phyloP scores from a whole-genome alignment of 176 grass and related monocot species.

The Poa annua region DNA sequence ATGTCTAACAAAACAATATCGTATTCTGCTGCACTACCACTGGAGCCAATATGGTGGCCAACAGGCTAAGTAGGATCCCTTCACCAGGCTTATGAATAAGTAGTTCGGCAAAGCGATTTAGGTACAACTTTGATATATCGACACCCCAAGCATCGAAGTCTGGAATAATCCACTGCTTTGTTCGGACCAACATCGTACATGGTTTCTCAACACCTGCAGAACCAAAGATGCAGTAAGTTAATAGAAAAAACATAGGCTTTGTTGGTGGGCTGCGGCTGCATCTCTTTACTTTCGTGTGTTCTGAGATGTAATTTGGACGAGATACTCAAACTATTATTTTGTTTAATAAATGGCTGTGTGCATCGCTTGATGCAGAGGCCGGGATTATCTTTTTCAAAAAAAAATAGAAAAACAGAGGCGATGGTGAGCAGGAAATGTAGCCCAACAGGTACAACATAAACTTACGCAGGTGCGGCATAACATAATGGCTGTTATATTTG shows the following conservation, averaged over 20 bases:
- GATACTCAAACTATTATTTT: too few species aligned
- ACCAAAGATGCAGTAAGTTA: background rate
- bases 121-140: constrained; percentile 34
- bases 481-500: background rate
- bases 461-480: background rate
- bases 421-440: background rate
- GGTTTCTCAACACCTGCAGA: constrained; percentile 36
- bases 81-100: constrained; percentile 53
- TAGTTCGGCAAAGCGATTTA: constrained; percentile 51
- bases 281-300: too few species aligned
- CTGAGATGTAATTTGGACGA: too few species aligned
- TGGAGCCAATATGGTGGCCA: constrained; percentile 40
- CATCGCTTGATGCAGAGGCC: too few species aligned
- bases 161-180: constrained; percentile 53
- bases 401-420: background rate
- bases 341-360: too few species aligned
- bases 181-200: constrained; percentile 46
- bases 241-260: too few species aligned
- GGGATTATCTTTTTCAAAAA: too few species aligned
- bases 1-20: background rate
- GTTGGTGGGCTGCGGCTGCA: too few species aligned
- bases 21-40: constrained; percentile 30
- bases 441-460: background rate
- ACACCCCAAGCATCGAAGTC: constrained; percentile 44
- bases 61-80: constrained; percentile 36